A percentile compares a stretch with the other conserved stretches of the same genome.
Conservation (phyloP, 345 rosid species). For the Melaleuca alternifolia region DNA sequence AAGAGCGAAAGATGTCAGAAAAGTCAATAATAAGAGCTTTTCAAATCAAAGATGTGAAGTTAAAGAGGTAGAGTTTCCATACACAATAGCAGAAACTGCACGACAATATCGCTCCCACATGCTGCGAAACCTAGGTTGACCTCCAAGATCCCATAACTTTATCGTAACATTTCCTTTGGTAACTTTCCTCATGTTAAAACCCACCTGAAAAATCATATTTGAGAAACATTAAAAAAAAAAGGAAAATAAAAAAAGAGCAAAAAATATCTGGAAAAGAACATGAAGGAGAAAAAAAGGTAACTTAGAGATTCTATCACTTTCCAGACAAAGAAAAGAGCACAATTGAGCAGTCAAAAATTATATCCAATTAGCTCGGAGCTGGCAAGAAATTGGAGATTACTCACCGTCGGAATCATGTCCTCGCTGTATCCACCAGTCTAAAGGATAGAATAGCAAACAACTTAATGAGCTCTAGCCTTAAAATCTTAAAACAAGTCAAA, state of each 20-base stretch:
- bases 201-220: slow-evolving; percentile 30
- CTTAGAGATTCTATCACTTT: neutral
- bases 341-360: neutral
- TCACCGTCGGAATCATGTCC: slow-evolving; percentile 85
- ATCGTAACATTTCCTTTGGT: slow-evolving; percentile 93
- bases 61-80: slow-evolving; percentile 2
- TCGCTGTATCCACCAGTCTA: slow-evolving; percentile 89
- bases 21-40: neutral
- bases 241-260: neutral
- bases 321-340: neutral
- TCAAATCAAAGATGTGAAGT: neutral
- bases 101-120: slow-evolving; percentile 98
- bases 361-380: neutral
- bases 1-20: neutral
- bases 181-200: slow-evolving; percentile 95
- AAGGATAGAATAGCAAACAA: slow-evolving; percentile 10
- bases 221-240: neutral
- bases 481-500: neutral
- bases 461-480: neutral
- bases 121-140: slow-evolving; percentile 92
- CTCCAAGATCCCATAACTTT: slow-evolving; percentile 95
- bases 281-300: neutral
- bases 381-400: slow-evolving; percentile 5
- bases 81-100: slow-evolving; percentile 88
- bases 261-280: neutral